Percentiles rank a stretch among this genome's conserved stretches.
These are phyloP conservation scores for Hypoxylon sp. DNA, from an alignment of 2,329 filamentous ascomycete genomes.

Conservation along the genomic window DNA sequence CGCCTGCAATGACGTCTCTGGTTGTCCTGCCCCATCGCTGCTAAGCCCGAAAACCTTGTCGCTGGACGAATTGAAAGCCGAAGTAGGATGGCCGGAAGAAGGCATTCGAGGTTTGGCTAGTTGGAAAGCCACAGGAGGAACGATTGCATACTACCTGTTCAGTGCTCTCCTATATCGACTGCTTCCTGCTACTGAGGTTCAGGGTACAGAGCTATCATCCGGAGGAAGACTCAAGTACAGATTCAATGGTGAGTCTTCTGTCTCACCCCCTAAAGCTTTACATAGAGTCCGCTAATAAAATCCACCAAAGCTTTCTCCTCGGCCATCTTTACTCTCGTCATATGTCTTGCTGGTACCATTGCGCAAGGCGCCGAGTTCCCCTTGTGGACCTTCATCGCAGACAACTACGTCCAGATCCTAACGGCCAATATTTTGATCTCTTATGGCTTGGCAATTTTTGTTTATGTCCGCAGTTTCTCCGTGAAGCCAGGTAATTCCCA, in stretches of 20 bases:
- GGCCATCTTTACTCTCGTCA: conserved; percentile 75
- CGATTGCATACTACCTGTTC: conserved; percentile 79
- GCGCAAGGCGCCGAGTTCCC: conserved; percentile 81
- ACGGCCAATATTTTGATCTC: conserved; percentile 84
- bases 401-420: conserved; percentile 87
- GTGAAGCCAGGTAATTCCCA: conserved; percentile 79
- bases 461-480: conserved; percentile 83
- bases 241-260: conserved; percentile 69
- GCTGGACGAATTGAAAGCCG: conserved; percentile 75
- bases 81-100: conserved; percentile 81
- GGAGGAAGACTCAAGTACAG: conserved; percentile 84
- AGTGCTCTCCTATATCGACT: conserved; percentile 78
- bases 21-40: conserved; percentile 86
- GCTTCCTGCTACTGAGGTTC: conserved; percentile 75
- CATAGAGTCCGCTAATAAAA: conserved; percentile 29
- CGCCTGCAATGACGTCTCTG: conserved; percentile 89
- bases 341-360: conserved; percentile 77
- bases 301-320: conserved; percentile 71
- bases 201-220: conserved; percentile 74
- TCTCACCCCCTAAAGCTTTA: neutral
- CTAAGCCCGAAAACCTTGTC: conserved; percentile 76
- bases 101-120: conserved; percentile 77
- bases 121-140: conserved; percentile 72
- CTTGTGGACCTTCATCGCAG: conserved; percentile 91
- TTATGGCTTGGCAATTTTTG: conserved; percentile 75